These are phyloP conservation scores for Diaporthe citrichinensis DNA, from an alignment of 2,329 filamentous ascomycete genomes.

Conservation along the genomic window DNA sequence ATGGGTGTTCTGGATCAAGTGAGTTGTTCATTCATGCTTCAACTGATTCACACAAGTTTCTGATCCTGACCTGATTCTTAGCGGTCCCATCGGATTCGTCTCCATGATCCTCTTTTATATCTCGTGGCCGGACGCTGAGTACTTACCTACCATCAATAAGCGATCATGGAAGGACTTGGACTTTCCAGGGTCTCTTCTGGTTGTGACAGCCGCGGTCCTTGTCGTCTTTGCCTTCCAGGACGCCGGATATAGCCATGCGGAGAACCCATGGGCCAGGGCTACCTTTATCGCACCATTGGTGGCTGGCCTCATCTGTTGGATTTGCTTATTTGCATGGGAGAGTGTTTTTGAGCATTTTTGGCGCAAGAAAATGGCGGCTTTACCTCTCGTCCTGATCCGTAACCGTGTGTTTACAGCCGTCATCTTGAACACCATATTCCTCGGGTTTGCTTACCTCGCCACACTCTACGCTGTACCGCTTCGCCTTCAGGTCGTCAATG, in stretches of 20 bases:
- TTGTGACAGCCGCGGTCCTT: constrained; percentile 67
- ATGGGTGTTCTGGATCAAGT: constrained; percentile 75
- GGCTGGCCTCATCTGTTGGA: constrained; percentile 53
- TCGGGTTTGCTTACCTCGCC: constrained; percentile 66
- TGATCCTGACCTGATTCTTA: constrained; percentile 47
- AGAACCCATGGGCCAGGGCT: constrained; percentile 57
- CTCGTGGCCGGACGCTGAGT: constrained; percentile 63
- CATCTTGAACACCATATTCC: constrained; percentile 60
- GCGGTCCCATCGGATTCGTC: constrained; percentile 64
- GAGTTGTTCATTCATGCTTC: constrained; percentile 43
- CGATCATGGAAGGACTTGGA: constrained; percentile 66
- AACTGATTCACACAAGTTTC: too few species aligned
- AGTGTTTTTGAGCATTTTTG: constrained; percentile 49
- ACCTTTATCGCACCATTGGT: constrained; percentile 60
- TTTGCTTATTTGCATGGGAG: constrained; percentile 58
- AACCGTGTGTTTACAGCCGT: constrained; percentile 61
- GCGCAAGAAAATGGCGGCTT: constrained; percentile 55
- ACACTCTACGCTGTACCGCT: constrained; percentile 65
- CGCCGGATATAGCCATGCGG: constrained; percentile 51
- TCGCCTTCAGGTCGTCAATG: constrained; percentile 64
- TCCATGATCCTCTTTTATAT: constrained; percentile 63
- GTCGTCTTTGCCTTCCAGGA: constrained; percentile 72
- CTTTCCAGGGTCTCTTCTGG: constrained; percentile 65
- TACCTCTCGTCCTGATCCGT: constrained; percentile 63
- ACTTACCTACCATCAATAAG: constrained; percentile 55